These are phyloP conservation scores for Ophiostoma sp. DNA, from an alignment of 2,329 filamentous ascomycete genomes.

Conservation along the genomic window DNA sequence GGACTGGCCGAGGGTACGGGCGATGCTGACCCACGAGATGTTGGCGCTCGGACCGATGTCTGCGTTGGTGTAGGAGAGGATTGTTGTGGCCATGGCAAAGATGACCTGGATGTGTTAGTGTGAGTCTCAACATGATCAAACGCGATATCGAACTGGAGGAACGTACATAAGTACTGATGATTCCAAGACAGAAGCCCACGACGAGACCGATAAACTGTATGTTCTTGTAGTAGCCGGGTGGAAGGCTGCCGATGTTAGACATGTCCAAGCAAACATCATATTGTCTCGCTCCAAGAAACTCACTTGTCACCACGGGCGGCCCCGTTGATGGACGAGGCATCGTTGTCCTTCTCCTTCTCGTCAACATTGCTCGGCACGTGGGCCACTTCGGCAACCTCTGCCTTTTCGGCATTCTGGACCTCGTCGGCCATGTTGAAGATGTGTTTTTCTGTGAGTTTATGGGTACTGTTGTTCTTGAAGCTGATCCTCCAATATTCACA, in stretches of 20 bases:
- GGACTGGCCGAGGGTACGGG: conserved; percentile 41
- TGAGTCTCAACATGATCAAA: no score
- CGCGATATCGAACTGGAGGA: no score
- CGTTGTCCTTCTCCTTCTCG: conserved; percentile 3
- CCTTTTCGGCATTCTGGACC: not conserved
- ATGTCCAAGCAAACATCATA: not conserved
- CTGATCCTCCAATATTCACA: no score
- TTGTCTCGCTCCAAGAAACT: not conserved
- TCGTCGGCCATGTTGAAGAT: not conserved
- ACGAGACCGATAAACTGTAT: conserved; percentile 38
- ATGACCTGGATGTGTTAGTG: conserved; percentile 38
- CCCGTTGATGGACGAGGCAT: conserved; percentile 9
- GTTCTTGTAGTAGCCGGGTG: conserved; percentile 41
- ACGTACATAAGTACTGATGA: conserved; percentile 35
- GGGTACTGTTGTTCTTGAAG: no score
- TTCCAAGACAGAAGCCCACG: conserved; percentile 40
- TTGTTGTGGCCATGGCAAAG: not conserved
- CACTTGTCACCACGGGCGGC: conserved; percentile 1
- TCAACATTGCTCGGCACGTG: not conserved
- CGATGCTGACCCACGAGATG: conserved; percentile 41
- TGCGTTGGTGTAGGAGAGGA: conserved; percentile 24
- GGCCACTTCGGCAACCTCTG: not conserved
- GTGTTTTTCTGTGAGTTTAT: no score
- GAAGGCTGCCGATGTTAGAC: conserved; percentile 29
- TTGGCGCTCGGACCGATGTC: conserved; percentile 36